phyloP scores from a whole-genome alignment of 148 eudicot genomes.

The Arbutus unedo region DNA sequence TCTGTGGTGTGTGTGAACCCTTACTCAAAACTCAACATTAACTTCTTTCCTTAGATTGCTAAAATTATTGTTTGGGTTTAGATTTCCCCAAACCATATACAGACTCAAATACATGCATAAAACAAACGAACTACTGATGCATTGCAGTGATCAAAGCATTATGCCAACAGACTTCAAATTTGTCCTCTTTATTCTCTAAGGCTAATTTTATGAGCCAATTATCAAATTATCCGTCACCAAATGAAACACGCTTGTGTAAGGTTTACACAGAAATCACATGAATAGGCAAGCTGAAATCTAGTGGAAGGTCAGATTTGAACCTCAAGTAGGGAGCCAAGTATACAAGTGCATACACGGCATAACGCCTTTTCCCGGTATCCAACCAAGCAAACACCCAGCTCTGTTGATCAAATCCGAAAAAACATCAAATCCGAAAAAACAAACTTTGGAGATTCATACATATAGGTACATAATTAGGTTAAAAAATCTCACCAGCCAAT shows the following conservation, averaged over 20 bases:
- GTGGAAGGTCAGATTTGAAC: conserved; percentile 24
- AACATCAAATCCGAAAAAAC: background rate
- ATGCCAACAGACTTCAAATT: background rate
- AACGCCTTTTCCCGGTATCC: conserved; percentile 80
- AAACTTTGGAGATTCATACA: background rate
- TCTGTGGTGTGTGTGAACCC: background rate
- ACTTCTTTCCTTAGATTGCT: background rate
- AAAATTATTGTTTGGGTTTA: background rate
- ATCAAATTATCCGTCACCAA: background rate
- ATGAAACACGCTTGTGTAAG: background rate
- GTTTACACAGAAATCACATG: too few species aligned
- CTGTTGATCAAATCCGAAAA: conserved; percentile 24
- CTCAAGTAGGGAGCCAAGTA: conserved; percentile 92
- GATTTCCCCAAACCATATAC: background rate
- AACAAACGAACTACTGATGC: background rate
- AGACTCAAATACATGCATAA: background rate
- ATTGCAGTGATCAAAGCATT: background rate
- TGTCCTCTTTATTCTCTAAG: background rate
- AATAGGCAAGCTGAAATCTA: background rate
- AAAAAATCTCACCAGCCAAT: conserved; percentile 72
- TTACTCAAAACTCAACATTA: background rate
- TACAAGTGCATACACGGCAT: conserved; percentile 77
- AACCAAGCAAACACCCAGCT: conserved; percentile 93
- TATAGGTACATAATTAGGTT: background rate
- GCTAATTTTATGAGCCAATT: too few species aligned